phyloP scores from a whole-genome alignment of 768 basidiomycete genomes.

The Hortiboletus campestris region DNA sequence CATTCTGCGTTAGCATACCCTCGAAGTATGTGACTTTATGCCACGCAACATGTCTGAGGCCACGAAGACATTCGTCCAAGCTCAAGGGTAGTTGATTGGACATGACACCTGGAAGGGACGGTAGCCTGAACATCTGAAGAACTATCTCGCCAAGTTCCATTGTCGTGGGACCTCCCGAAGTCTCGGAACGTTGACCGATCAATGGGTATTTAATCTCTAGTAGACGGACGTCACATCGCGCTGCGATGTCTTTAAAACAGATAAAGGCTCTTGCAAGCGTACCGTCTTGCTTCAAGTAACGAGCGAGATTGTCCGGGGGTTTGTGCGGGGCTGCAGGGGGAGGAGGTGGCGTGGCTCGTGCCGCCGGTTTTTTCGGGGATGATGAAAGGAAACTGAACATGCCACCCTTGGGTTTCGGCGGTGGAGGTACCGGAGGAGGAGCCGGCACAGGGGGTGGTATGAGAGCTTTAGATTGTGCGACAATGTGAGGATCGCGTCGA shows the following conservation, averaged over 20 bases:
- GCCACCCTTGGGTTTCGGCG: constrained; percentile 56
- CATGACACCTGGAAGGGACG: constrained; percentile 80
- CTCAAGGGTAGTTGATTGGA: constrained; percentile 83
- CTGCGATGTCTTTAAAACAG: constrained; percentile 82
- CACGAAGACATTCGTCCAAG: constrained; percentile 87
- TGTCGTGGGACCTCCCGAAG: constrained; percentile 50
- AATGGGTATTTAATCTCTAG: constrained; percentile 82
- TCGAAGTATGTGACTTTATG: constrained; percentile 94
- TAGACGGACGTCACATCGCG: constrained; percentile 78
- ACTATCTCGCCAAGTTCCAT: constrained; percentile 86
- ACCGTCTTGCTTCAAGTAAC: constrained; percentile 82
- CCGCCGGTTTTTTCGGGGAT: constrained; percentile 66
- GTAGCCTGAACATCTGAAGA: constrained; percentile 87
- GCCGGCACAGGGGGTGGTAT: constrained; percentile 45
- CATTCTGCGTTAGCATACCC: constrained; percentile 87
- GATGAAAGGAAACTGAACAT: constrained; percentile 76
- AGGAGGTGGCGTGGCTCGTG: constrained; percentile 40
- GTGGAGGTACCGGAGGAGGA: constrained; percentile 42
- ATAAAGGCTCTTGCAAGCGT: constrained; percentile 86
- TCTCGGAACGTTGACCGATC: constrained; percentile 69
- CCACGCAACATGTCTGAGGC: constrained; percentile 87
- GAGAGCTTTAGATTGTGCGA: constrained; percentile 70
- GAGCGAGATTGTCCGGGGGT: constrained; percentile 72
- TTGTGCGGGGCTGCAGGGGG: constrained; percentile 38
- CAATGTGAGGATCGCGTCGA: constrained; percentile 81